Evolutionary conservation across 148 eudicot genomes (phyloP), one percentile per base, ranked within the genome.

Genomic region (Cornus kousa): DNA sequence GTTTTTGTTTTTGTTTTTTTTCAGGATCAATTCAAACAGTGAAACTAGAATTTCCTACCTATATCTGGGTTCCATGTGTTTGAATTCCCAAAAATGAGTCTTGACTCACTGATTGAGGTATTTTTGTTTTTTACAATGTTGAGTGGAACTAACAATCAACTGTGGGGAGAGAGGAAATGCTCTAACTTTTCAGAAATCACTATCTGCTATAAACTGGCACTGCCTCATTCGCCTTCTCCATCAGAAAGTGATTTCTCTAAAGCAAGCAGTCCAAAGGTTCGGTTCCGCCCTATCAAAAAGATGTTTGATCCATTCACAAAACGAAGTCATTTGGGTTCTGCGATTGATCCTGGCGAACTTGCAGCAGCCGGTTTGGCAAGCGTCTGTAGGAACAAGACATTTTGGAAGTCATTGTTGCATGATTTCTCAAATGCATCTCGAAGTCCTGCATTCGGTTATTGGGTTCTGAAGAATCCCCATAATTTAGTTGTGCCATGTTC

Each of bases 291-390:
- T 9, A 78, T 91, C 24, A 85, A 84, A 81, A 95, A 82, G 76
- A 88, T 92, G 93, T 84, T 95, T 78, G 95, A 95, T 79, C 96
- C 95, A 48, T 83, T 89, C 78, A 89, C 87, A 9, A 93, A 79
- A 62, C 81, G 81, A 70, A 89, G 78, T 70, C 82, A 86, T 39
- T 82, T 85, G 73, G 83, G 72, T 75, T 80, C 82, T 28, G 57
- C 73, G 32, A 65, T 39, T 57, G 80, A 77, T 48, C 43, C 72
- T 64, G 31, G 22, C n/a, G 72, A 75, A 33, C 75, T 67, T 50
- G 76, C 68, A 66, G 80, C 84, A 76, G 78, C 80, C 28, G 46
- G 68, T 65, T 48, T n/a, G 28, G 23, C 74, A 39, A 50, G 71
- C 74, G 59, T 69, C 32, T 79, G 72, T 37, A 87, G 84, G 79